Base-by-base conservation (phyloP, 257 asterid species). In the Solanum commersonii region DNA sequence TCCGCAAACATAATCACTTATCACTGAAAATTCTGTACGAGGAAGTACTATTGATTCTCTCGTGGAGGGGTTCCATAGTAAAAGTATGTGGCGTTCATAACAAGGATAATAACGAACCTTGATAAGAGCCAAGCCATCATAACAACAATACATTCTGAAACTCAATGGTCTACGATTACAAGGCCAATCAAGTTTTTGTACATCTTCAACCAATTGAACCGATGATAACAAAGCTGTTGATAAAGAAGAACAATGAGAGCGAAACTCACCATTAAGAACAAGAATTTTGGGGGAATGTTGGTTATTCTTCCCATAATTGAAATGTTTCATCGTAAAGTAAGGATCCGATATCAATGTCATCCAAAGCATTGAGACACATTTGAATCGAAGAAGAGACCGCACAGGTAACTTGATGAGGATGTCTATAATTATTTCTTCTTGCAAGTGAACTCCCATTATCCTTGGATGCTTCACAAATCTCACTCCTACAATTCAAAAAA, bases 361-460 rank as follows among this genome's bases (percentile, higher is more conserved):
- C 82, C 82, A 73, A 73, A 73, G n/a, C 2, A 10, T 35, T 35
- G 49, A 73, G 13, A 89, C 89, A 71, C 92, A 89, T 72, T 87
- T 86, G 88, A 89, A 91, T 22, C 83, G 87, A 46, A 85, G 9
- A 38, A 91, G 87, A n/a, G 88, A 74, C 49, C 87, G 76, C 4
- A 91, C 89, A 5, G 89, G 81, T 67, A 87, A 27, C 20, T 86
- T 84, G 13, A 8, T 15, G 65, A 88, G 88, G 77, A 88, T 88
- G 33, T 88, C 87, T 4, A 81, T 77, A 79, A 88, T 22, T 42
- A 85, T 49, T 8, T 88, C 90, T 33, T 35, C 81, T 16, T 73
- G 8, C 12, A 20, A 73, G 81, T 73, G 27, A 34, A 34, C 23
- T 15, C 6, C n/a, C 46, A 8, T 60, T 60, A 23, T 23, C 79